Evolutionary conservation across 192 early-diverging fungal genomes (phyloP), one percentile per base, ranked within the genome.

Genomic region (Podila horticola): DNA sequence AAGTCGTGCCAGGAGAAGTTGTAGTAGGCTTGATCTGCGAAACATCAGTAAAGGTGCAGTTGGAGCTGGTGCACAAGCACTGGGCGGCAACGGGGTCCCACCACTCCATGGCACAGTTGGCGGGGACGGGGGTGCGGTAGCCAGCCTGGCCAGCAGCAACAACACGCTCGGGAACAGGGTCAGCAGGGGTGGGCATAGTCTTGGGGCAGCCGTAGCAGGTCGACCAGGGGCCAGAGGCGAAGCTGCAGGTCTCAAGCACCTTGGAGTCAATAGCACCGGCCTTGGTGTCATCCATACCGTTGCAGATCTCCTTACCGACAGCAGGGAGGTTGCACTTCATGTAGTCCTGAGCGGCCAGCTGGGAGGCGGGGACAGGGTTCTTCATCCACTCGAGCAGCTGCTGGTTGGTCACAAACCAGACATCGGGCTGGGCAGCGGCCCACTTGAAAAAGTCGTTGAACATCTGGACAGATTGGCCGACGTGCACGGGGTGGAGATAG

Each of bases 301-400:
- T 93, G 75, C 92, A 93, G 58, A 93, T 93, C 65, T 86, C 86
- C 33, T 87, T 87, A 22, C 84, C 83, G 22, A 84, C 84, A 8
- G 87, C 85, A 11, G 90, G 86, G 30, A 75, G 52, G 24, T 66
- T 52, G 70, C 92, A 92, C 52, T 84, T 69, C 88, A 93, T 92
- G 77, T 93, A 91, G 9, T 87, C 74, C 52, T 92, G 90, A 17
- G 60, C 66, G 20, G 74, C 85, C n/a, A 93, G 81, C 65, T 93
- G 85, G 51, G 74, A 72, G n/a, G 86, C 88, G 19, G 91, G 90
- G 8, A 93, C 92, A 48, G 92, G 92, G 75, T 93, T 93, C 82
- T 93, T 82, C 92, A 93, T 93, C 85, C 91, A 93, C 70, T 87
- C 77, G 29, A 93, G 77, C 30, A 93, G 38, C 66, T 93, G 92